These are phyloP conservation scores for Backusella tuberculispora DNA, from an alignment of 192 early-diverging fungal genomes.

Conservation along the genomic window DNA sequence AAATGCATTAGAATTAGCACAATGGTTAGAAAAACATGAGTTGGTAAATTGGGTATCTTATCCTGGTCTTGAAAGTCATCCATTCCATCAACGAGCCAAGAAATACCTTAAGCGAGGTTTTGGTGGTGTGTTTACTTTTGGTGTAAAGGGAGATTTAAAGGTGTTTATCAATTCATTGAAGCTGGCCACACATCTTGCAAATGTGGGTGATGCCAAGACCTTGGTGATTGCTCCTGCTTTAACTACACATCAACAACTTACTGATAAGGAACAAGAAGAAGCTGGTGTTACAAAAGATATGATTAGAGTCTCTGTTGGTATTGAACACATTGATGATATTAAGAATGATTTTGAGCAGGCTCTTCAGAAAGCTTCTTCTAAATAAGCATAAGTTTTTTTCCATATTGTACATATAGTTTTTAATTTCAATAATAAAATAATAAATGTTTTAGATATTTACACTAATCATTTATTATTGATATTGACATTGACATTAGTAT, in stretches of 20 bases:
- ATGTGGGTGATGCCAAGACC: constrained; percentile 90
- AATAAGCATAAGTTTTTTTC: not conserved
- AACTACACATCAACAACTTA: constrained; percentile 88
- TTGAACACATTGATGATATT: constrained; percentile 78
- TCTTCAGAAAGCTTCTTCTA: constrained; percentile 30
- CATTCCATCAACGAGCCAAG: constrained; percentile 79
- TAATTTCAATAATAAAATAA: too few species aligned
- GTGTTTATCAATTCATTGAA: constrained; percentile 78
- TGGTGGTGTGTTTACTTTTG: constrained; percentile 85
- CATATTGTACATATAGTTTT: too few species aligned
- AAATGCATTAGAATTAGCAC: constrained; percentile 77
- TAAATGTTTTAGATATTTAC: too few species aligned
- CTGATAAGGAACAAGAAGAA: constrained; percentile 73
- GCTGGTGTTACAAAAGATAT: constrained; percentile 81
- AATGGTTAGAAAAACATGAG: constrained; percentile 72
- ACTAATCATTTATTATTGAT: too few species aligned
- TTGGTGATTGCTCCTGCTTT: constrained; percentile 82
- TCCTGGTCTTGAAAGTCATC: constrained; percentile 81
- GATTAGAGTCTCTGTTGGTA: constrained; percentile 81
- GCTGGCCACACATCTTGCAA: constrained; percentile 86
- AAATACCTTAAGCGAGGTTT: constrained; percentile 82
- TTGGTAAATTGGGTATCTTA: constrained; percentile 89
- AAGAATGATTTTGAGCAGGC: constrained; percentile 65
- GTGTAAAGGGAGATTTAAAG: constrained; percentile 50
- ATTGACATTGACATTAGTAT: too few species aligned